Base-by-base conservation (phyloP, 768 basidiomycete genomes). In the Russula sp. region DNA sequence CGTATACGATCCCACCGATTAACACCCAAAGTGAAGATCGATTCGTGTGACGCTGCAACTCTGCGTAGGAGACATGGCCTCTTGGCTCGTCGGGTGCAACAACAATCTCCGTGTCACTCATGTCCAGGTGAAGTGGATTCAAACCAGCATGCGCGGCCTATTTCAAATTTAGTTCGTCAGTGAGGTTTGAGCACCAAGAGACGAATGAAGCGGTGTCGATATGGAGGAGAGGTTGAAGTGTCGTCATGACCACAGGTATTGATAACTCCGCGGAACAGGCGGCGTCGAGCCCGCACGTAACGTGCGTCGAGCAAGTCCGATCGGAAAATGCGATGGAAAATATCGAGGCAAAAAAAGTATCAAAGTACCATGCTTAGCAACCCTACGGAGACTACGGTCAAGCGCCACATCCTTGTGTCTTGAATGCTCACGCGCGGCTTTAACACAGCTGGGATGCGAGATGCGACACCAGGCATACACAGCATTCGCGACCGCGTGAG, bases 1-100 rank as follows among this genome's bases (percentile, higher is more conserved):
- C 60, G 49, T 57, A 61, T 40, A 71, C 50, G 40, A 54, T 62
- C 53, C 57, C 68, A n/a, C 57, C 56, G 51, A 71, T 67, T 18
- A 58, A 36, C 11, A 57, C 52, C 44, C 34, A 55, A 34, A 32
- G 52, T 5, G 53, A 46, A 10, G 50, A 60, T 30, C 40, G 62
- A 26, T 20, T 61, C 42, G 36, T 48, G 63, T 69, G 68, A 38
- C 57, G 53, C 53, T 58, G 60, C 32, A 69, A 49, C 48, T 67
- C 66, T 10, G 56, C 30, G 20, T 59, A 62, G 20, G 66, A 36
- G 20, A 69, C 57, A 34, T 59, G 57, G 34, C 44, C 22, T 38
- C 28, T 52, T 40, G 56, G 53, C 32, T 26, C 42, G 32, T 57
- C 38, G 20, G 56, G n/a, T 30, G n/a, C 38, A 1, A 5, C 34